Conservation (phyloP, 2,329 filamentous ascomycete genomes). For the Botrytis hyacinthi region DNA sequence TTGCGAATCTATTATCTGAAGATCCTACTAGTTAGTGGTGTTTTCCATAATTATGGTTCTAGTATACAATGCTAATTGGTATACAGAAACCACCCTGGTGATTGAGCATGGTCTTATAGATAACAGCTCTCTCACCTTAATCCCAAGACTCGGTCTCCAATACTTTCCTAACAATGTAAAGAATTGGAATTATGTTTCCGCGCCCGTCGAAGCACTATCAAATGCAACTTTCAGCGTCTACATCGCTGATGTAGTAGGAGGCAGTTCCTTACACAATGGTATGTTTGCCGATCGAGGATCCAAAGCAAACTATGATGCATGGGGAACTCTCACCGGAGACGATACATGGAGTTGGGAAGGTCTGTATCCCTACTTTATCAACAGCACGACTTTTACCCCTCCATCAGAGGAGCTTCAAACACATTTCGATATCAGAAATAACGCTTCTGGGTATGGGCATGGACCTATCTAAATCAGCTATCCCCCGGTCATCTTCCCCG, state of each 20-base stretch:
- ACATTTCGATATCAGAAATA: background rate
- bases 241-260: background rate
- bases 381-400: background rate
- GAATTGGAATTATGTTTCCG: background rate
- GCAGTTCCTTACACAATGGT: background rate
- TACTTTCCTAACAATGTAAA: background rate
- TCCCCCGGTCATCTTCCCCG: background rate
- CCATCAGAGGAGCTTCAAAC: background rate
- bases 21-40: background rate
- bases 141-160: background rate
- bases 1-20: background rate
- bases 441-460: background rate
- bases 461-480: background rate
- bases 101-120: background rate
- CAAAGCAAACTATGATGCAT: background rate
- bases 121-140: background rate
- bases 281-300: background rate
- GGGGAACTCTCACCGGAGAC: background rate
- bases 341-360: background rate
- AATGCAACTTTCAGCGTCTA: background rate
- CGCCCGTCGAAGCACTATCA: background rate
- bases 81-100: background rate
- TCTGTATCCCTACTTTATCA: background rate
- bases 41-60: background rate
- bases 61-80: background rate